Evolutionary conservation across 441 rosid genomes (phyloP).

Genomic region (Brassica balearica): DNA sequence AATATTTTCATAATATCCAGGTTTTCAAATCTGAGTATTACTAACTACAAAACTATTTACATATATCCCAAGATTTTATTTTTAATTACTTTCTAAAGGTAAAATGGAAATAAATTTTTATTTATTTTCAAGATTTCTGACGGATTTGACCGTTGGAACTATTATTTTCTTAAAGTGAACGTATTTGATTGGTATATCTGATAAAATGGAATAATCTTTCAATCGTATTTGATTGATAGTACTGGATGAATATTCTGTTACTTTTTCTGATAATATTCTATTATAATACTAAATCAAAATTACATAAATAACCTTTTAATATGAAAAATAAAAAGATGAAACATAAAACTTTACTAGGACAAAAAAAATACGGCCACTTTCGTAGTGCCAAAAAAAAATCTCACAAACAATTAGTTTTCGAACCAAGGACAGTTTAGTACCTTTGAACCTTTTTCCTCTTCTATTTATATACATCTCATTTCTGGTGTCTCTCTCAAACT

Average conservation of each 20-base stretch:
- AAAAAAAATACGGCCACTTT: not conserved
- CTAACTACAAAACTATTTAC: not conserved
- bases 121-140: too few species aligned
- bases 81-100: not conserved
- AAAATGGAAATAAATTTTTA: not conserved
- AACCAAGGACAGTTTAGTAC: not conserved
- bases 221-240: not conserved
- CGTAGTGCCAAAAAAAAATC: not conserved
- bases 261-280: not conserved
- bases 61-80: not conserved
- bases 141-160: too few species aligned
- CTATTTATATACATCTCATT: not conserved
- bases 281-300: not conserved
- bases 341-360: too few species aligned
- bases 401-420: not conserved
- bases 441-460: too few species aligned
- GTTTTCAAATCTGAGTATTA: not conserved
- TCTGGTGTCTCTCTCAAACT: slow-evolving; percentile 11
- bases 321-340: too few species aligned
- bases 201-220: not conserved
- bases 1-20: not conserved
- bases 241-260: not conserved
- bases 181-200: not conserved
- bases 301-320: not conserved
- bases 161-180: too few species aligned